These are phyloP conservation scores for Hypoxylon rickii DNA, from an alignment of 495 filamentous ascomycete species.

Conservation along the genomic window DNA sequence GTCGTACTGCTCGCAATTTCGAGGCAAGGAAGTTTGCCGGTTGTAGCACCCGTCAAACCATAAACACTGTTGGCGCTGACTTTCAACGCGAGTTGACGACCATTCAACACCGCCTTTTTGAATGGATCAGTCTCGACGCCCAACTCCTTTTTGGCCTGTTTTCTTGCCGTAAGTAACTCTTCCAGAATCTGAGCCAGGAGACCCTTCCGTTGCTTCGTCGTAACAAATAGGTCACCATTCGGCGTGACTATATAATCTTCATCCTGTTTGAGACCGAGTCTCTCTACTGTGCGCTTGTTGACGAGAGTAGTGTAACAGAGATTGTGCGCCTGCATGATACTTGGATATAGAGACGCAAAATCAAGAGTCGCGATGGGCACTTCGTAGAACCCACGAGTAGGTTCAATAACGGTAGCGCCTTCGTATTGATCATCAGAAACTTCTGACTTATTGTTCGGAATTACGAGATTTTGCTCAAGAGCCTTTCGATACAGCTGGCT, in stretches of 20 bases:
- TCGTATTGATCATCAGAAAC: slow-evolving; percentile 85
- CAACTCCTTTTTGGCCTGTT: slow-evolving; percentile 88
- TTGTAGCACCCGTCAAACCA: slow-evolving; percentile 93
- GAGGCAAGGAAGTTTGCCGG: slow-evolving; percentile 93
- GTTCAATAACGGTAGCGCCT: slow-evolving; percentile 97
- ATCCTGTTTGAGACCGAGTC: slow-evolving; percentile 72
- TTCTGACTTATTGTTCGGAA: slow-evolving; percentile 75
- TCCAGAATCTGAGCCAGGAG: slow-evolving; percentile 94
- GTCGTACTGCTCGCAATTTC: slow-evolving; percentile 96
- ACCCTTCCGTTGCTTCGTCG: slow-evolving; percentile 85
- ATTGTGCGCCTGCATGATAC: slow-evolving; percentile 98
- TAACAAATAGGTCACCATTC: slow-evolving; percentile 92
- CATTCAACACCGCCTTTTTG: slow-evolving; percentile 97
- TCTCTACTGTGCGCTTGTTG: slow-evolving; percentile 78
- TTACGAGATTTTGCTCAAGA: slow-evolving; percentile 86
- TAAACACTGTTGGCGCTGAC: slow-evolving; percentile 98
- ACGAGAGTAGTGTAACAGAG: slow-evolving; percentile 96
- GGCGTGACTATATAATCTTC: slow-evolving; percentile 97
- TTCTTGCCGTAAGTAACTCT: slow-evolving; percentile 85
- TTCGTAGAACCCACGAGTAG: slow-evolving; percentile 86
- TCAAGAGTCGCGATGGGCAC: slow-evolving; percentile 96
- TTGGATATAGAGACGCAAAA: slow-evolving; percentile 98
- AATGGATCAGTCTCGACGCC: slow-evolving; percentile 92
- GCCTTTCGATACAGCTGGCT: slow-evolving; percentile 97
- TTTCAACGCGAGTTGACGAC: slow-evolving; percentile 95